phyloP scores from a whole-genome alignment of 1,284 basidiomycete genomes.

The Heterobasidion parviporum region DNA sequence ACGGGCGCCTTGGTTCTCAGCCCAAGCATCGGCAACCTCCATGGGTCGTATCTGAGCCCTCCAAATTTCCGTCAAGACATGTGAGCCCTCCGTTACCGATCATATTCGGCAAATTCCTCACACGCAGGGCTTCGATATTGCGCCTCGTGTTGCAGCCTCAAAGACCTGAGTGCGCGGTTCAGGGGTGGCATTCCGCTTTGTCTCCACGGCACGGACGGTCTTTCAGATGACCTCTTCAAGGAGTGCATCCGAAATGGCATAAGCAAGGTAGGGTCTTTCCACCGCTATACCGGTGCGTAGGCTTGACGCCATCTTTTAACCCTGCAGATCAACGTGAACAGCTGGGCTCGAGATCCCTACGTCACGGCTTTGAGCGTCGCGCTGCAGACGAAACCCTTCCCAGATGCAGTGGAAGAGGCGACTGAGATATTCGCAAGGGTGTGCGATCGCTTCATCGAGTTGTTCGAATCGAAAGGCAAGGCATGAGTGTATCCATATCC shows the following conservation, averaged over 20 bases:
- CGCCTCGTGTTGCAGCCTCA: slow-evolving; percentile 20
- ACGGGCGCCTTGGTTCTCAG: slow-evolving; percentile 38
- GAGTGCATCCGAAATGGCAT: slow-evolving; percentile 39
- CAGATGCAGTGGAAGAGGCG: slow-evolving; percentile 37
- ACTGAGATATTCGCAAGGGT: slow-evolving; percentile 33
- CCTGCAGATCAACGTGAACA: slow-evolving; percentile 38
- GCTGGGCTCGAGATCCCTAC: slow-evolving; percentile 39
- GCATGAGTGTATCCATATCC: slow-evolving; percentile 15
- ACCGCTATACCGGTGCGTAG: background rate
- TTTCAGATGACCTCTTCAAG: slow-evolving; percentile 33
- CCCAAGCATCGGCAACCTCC: slow-evolving; percentile 41
- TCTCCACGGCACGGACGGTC: slow-evolving; percentile 37
- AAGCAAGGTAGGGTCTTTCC: slow-evolving; percentile 26
- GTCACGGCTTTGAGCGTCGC: slow-evolving; percentile 25
- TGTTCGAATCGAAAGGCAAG: slow-evolving; percentile 36
- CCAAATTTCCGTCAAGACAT: slow-evolving; percentile 39
- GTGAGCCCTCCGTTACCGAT: slow-evolving; percentile 16
- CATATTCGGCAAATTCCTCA: background rate
- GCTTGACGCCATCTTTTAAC: background rate
- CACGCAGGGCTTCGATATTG: too few relatives aligned
- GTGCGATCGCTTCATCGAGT: slow-evolving; percentile 32
- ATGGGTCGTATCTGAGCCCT: slow-evolving; percentile 36
- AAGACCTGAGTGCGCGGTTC: slow-evolving; percentile 28
- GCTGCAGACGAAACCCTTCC: slow-evolving; percentile 30
- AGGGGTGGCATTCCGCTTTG: slow-evolving; percentile 30